Base-by-base conservation (phyloP, 140 eudicot genomes). In the Ambrosia hybrid region DNA sequence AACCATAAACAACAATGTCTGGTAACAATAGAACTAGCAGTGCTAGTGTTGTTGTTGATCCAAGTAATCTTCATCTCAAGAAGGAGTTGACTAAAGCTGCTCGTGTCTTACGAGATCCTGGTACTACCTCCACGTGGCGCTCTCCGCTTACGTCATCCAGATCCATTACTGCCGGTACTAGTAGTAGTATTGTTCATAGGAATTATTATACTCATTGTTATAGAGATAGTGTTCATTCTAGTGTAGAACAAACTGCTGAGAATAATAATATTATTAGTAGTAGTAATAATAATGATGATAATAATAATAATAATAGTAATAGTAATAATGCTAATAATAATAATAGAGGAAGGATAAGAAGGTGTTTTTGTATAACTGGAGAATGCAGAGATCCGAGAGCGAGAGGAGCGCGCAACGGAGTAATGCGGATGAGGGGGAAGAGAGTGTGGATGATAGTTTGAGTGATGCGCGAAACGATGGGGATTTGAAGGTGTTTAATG, bases 11-110 rank as follows among this genome's bases (percentile, higher is more conserved):
- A 30, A 65, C 51, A 58, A 84, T 85, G 94, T 81, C 85, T 37
- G 84, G 75, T 48, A 84, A 72, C 77, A 79, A 81, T 53, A 67
- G 74, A 43, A 43, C 48, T 43, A 76, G 9, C 10, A 43, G 83
- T 48, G 84, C 80, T 15, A 70, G 83, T 14, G 82, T 82, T 6
- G 81, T 80, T 21, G 77, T 85, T 86, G 99, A 94, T 83, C 96
- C 99, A 3, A 90, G 99, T 76, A 93, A 90, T 71, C 79, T 88
- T 76, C 99, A 94, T 86, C 94, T 94, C 84, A 90, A 88, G 83
- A 94, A 85, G 63, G 97, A 94, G 73, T 72, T 94, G 53, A 94
- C 96, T 7, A 93, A 90, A 77, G 98, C 98, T 43, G 81, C 99
- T 37, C 69, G 91, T 6, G 89, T 76, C 16, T 62, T 94, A 14